A percentile compares a stretch with the other conserved stretches of the same genome.
These are phyloP conservation scores for Hamamelis virginiana DNA, from an alignment of 164 flowering plant genomes.

Conservation along the genomic window DNA sequence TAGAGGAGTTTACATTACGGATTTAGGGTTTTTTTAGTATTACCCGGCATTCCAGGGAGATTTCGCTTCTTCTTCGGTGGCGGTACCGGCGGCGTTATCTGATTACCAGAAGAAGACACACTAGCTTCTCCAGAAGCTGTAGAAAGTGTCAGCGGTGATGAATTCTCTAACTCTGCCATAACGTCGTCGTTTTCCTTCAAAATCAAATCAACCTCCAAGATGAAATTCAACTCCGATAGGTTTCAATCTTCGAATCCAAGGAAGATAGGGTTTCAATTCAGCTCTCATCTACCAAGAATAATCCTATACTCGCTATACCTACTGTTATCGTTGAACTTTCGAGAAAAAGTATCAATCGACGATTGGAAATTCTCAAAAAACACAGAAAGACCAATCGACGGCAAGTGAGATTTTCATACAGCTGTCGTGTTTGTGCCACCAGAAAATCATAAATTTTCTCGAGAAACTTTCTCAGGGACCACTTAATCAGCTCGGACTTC, in stretches of 20 bases:
- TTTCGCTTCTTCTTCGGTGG: conserved; percentile 61
- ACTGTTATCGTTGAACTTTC: neutral
- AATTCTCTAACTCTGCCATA: conserved; percentile 36
- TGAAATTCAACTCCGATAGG: neutral
- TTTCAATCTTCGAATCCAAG: neutral
- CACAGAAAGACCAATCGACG: neutral
- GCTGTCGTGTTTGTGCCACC: conserved; percentile 1
- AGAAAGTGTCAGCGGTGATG: conserved; percentile 38
- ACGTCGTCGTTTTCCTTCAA: conserved; percentile 9
- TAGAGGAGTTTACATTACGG: neutral
- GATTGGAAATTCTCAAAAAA: neutral
- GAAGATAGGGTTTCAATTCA: neutral
- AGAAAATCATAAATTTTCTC: conserved; percentile 9
- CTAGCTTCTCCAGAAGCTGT: conserved; percentile 55
- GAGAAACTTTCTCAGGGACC: conserved; percentile 5
- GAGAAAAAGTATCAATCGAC: no score
- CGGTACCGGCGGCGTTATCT: conserved; percentile 14
- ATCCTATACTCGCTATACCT: neutral
- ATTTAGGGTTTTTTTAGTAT: neutral
- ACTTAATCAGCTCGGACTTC: neutral
- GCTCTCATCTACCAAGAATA: conserved; percentile 4
- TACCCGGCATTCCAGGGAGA: conserved; percentile 91
- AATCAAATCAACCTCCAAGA: neutral
- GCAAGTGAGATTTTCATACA: neutral
- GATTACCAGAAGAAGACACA: conserved; percentile 36